Evolutionary conservation across 1,284 basidiomycete species (phyloP).

Genomic region (Ustilago tritici): DNA sequence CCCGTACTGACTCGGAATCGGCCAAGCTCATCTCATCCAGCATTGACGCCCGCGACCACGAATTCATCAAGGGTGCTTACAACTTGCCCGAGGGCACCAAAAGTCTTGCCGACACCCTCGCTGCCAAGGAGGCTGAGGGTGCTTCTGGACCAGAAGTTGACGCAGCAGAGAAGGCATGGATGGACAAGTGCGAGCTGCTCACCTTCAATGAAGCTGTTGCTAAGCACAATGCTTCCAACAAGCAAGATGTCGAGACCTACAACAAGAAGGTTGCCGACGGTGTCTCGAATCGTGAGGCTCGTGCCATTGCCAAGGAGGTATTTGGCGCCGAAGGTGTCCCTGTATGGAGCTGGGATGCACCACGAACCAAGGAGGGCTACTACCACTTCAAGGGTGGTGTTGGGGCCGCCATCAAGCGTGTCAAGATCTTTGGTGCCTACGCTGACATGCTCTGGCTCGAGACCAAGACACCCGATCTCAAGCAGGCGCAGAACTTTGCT

Average conservation of each 20-base stretch:
- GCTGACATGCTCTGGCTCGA: constrained; percentile 75
- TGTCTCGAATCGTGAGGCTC: constrained; percentile 81
- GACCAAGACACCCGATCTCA: constrained; percentile 85
- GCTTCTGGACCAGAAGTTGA: constrained; percentile 62
- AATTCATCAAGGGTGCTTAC: constrained; percentile 69
- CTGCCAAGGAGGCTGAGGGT: constrained; percentile 59
- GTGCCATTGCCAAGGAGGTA: constrained; percentile 79
- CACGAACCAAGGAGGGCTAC: constrained; percentile 90
- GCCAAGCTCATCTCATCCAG: constrained; percentile 86
- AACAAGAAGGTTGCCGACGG: constrained; percentile 76
- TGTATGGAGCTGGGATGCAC: constrained; percentile 92
- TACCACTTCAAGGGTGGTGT: constrained; percentile 89
- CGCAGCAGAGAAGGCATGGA: constrained; percentile 66
- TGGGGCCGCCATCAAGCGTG: constrained; percentile 84
- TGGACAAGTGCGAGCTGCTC: constrained; percentile 71
- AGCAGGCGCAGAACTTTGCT: constrained; percentile 83
- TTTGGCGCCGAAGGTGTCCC: constrained; percentile 75
- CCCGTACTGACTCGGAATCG: constrained; percentile 91
- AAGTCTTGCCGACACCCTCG: constrained; percentile 64
- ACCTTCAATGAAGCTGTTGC: constrained; percentile 86
- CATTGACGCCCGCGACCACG: constrained; percentile 80
- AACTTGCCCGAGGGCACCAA: constrained; percentile 59
- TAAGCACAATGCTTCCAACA: constrained; percentile 61
- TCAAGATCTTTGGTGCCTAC: constrained; percentile 77
- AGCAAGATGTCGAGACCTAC: constrained; percentile 72